These are phyloP conservation scores for Hemerocallis citrina DNA, from an alignment of 106 monocot species.

Conservation along the genomic window DNA sequence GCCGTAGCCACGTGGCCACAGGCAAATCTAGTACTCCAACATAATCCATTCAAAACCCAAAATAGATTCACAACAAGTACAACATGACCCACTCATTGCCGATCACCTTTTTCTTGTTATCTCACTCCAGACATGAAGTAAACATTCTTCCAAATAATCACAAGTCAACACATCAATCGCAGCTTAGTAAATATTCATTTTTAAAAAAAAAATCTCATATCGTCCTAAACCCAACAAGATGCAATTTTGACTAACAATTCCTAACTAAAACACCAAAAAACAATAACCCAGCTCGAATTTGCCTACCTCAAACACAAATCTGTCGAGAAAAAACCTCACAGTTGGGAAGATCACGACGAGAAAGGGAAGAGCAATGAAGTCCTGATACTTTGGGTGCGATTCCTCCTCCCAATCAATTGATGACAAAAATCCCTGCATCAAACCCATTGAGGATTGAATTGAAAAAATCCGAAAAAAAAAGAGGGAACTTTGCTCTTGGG, in stretches of 20 bases:
- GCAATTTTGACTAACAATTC: background rate
- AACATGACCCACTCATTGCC: too few relatives aligned
- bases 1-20: too few relatives aligned
- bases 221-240: background rate
- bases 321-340: slow-evolving; percentile 73
- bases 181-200: too few relatives aligned
- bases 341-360: slow-evolving; percentile 73
- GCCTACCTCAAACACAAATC: slow-evolving; percentile 79
- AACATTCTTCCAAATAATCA: too few relatives aligned
- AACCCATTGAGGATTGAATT: slow-evolving; percentile 14
- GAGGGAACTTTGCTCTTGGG: too few relatives aligned
- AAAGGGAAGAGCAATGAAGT: slow-evolving; percentile 62
- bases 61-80: too few relatives aligned
- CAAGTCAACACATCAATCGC: too few relatives aligned
- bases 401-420: slow-evolving; percentile 62
- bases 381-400: slow-evolving; percentile 51
- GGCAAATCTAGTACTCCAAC: too few relatives aligned
- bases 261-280: background rate
- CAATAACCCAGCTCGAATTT: background rate
- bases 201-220: background rate
- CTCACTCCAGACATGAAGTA: too few relatives aligned
- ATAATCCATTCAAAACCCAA: too few relatives aligned
- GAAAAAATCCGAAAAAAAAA: background rate
- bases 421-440: background rate
- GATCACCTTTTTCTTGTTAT: too few relatives aligned